Conservation (phyloP, 257 asterid species). For the Ligustrum vulgare region DNA sequence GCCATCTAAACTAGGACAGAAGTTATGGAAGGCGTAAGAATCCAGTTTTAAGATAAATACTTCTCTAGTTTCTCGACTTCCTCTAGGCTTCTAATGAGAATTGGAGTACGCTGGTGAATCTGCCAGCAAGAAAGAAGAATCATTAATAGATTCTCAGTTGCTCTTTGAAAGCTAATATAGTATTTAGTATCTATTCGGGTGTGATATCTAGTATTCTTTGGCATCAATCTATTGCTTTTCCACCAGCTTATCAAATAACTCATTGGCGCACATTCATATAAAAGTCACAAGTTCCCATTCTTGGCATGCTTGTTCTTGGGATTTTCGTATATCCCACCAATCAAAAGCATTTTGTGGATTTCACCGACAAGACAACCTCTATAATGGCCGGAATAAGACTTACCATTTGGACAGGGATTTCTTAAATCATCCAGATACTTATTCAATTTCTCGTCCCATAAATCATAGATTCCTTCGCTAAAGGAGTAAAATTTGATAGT, state of each 20-base stretch:
- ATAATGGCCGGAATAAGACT: conserved; percentile 73
- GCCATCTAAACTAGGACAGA: too few species aligned
- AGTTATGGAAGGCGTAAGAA: too few species aligned
- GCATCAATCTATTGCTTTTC: conserved; percentile 66
- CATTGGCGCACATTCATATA: conserved; percentile 93
- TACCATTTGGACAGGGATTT: conserved; percentile 68
- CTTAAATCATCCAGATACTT: conserved; percentile 68
- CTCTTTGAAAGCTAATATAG: background rate
- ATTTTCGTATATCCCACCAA: conserved; percentile 80
- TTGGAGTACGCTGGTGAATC: conserved; percentile 83
- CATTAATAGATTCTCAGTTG: background rate
- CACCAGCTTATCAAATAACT: conserved; percentile 81
- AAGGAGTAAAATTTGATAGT: conserved; percentile 67
- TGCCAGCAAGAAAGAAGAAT: conserved; percentile 29
- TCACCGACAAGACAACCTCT: conserved; percentile 83
- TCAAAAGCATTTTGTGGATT: conserved; percentile 64
- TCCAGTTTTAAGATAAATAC: conserved; percentile 28
- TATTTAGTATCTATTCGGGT: conserved; percentile 52
- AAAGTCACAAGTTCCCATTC: conserved; percentile 67
- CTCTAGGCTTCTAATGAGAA: conserved; percentile 77
- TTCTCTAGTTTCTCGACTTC: conserved; percentile 56
- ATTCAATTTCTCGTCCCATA: conserved; percentile 69
- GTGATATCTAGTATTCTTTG: conserved; percentile 67
- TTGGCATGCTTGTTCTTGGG: conserved; percentile 64
- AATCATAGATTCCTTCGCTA: conserved; percentile 81